Conservation (phyloP, 306 rosid species). For the Glycine soja region DNA sequence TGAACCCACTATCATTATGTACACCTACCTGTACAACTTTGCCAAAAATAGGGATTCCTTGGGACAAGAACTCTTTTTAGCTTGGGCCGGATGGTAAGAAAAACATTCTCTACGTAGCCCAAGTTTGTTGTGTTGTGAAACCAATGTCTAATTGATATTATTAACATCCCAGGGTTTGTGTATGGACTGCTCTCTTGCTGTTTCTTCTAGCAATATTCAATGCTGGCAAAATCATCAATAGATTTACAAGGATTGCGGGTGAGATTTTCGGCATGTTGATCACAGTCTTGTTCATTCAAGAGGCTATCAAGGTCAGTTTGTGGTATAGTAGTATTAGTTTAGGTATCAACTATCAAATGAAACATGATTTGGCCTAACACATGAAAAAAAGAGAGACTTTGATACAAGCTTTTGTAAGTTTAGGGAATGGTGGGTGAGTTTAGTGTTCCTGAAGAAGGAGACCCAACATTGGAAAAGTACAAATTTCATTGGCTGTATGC, state of each 20-base stretch:
- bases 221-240: constrained; percentile 71
- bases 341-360: constrained; percentile 13
- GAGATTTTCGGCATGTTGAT: constrained; percentile 92
- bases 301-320: constrained; percentile 80
- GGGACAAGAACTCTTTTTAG: constrained; percentile 71
- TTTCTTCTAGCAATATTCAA: constrained; percentile 80
- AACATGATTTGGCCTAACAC: constrained; percentile 15
- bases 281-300: constrained; percentile 79
- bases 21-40: constrained; percentile 79
- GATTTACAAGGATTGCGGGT: constrained; percentile 87
- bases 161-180: constrained; percentile 74
- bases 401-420: constrained; percentile 28
- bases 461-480: constrained; percentile 53
- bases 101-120: not conserved
- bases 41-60: constrained; percentile 64
- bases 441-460: constrained; percentile 60
- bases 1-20: constrained; percentile 94
- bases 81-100: constrained; percentile 92
- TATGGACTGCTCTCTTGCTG: constrained; percentile 84
- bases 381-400: constrained; percentile 6
- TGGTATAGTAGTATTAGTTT: not conserved
- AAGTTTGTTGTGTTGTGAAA: constrained; percentile 8
- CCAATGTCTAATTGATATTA: constrained; percentile 26
- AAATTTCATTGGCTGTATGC: constrained; percentile 71
- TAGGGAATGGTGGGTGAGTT: constrained; percentile 86